phyloP scores from a whole-genome alignment of 108 stramenopile genomes.

The Parietichytrium sp. region DNA sequence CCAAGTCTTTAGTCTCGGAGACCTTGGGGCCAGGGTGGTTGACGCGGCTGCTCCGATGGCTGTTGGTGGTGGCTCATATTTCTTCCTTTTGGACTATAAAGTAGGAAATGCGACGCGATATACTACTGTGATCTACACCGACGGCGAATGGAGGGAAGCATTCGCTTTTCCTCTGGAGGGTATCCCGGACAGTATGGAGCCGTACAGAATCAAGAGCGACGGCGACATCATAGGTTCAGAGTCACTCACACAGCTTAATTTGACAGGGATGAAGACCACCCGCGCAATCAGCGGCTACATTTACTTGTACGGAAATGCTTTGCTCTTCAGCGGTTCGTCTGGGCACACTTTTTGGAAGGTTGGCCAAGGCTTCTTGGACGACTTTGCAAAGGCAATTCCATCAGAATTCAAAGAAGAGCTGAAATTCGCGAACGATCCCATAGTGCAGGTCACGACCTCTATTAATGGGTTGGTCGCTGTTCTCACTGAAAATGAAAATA shows the following conservation, averaged over 20 bases:
- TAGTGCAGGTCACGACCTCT: neutral
- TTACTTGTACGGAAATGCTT: neutral
- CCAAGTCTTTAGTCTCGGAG: neutral
- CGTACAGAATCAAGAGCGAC: neutral
- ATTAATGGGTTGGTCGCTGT: neutral
- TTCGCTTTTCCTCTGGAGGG: neutral
- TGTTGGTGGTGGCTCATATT: neutral
- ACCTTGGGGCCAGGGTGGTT: neutral
- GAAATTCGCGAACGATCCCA: neutral
- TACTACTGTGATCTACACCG: neutral
- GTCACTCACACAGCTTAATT: neutral
- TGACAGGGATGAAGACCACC: too few species aligned
- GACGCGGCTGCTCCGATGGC: neutral
- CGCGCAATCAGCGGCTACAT: too few species aligned
- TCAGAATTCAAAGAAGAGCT: neutral
- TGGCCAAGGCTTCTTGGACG: neutral
- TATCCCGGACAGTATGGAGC: neutral
- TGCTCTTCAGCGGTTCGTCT: neutral
- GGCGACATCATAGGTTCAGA: neutral
- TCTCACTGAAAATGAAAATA: neutral
- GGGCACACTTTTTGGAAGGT: constrained; percentile 32
- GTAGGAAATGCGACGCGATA: neutral
- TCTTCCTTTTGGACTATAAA: neutral
- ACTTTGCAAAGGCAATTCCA: neutral
- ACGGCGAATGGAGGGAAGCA: neutral